These are phyloP conservation scores for Phytophthora ohioensis DNA, from an alignment of 352 stramenopile genomes.

Conservation along the genomic window DNA sequence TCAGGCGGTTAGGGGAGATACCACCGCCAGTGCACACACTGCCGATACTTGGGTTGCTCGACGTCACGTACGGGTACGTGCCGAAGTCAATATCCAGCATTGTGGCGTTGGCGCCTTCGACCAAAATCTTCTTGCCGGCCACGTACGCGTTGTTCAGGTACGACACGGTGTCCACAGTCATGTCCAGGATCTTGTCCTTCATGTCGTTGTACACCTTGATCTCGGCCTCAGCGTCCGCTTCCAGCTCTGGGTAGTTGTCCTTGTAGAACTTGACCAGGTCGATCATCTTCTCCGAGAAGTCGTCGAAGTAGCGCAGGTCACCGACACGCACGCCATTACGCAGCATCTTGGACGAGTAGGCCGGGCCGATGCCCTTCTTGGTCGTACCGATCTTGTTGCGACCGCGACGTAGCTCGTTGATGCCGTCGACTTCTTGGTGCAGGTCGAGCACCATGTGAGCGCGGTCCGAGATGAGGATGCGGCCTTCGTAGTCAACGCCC, in stretches of 20 bases:
- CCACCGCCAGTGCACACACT: slow-evolving; percentile 97
- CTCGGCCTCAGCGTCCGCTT: slow-evolving; percentile 86
- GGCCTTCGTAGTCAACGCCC: slow-evolving; percentile 92
- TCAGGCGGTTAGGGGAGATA: slow-evolving; percentile 92
- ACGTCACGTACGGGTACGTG: slow-evolving; percentile 99
- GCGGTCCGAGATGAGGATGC: slow-evolving; percentile 97
- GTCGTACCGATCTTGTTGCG: slow-evolving; percentile 99
- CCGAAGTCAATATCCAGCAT: slow-evolving; percentile 99
- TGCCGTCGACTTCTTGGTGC: slow-evolving; percentile 94
- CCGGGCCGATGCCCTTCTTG: slow-evolving; percentile 98
- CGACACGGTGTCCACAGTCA: slow-evolving; percentile 97
- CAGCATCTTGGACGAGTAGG: slow-evolving; percentile 99
- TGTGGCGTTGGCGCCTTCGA: slow-evolving; percentile 99
- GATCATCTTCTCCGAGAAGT: slow-evolving; percentile 92
- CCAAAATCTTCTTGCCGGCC: slow-evolving; percentile 96
- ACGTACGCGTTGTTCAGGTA: slow-evolving; percentile 97
- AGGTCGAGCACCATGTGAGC: slow-evolving; percentile 99
- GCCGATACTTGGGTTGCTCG: slow-evolving; percentile 97
- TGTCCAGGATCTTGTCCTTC: slow-evolving; percentile 84
- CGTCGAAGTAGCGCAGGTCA: slow-evolving; percentile 93
- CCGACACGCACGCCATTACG: slow-evolving; percentile 98
- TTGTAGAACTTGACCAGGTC: slow-evolving; percentile 94
- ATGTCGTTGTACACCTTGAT: slow-evolving; percentile 86
- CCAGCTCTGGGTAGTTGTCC: slow-evolving; percentile 84
- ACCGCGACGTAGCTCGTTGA: slow-evolving; percentile 86